A percentile compares a stretch with the other conserved stretches of the same genome.
Evolutionary conservation across 2,329 filamentous ascomycete species (phyloP).

Genomic region (Septoria petroselini): DNA sequence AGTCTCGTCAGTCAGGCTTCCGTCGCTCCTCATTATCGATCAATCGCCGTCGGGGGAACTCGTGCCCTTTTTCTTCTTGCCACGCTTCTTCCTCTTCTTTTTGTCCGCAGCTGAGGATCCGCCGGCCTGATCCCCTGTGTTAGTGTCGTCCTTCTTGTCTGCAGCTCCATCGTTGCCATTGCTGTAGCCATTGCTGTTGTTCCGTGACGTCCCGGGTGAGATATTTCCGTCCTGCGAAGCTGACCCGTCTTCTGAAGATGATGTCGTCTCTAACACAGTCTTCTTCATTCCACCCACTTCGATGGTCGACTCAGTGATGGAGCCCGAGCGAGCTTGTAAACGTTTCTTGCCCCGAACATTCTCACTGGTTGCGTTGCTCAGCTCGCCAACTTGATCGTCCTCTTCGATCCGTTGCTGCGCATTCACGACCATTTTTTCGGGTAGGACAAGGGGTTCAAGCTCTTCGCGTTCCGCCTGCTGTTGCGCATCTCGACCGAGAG

Average conservation of each 20-base stretch:
- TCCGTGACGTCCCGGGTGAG: constrained; percentile 14
- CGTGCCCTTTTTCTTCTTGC: constrained; percentile 26
- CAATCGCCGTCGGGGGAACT: constrained; percentile 11
- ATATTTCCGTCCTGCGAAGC: constrained; percentile 7
- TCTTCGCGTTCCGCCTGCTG: constrained; percentile 2
- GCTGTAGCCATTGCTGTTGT: constrained; percentile 1
- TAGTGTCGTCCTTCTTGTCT: not conserved
- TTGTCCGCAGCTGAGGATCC: constrained; percentile 14
- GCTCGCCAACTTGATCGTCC: constrained; percentile 21
- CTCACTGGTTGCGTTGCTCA: constrained; percentile 15
- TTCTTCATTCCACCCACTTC: constrained; percentile 72
- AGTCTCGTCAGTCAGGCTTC: not conserved
- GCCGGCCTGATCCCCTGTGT: constrained; percentile 15
- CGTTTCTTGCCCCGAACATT: constrained; percentile 30
- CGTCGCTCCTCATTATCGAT: constrained; percentile 4
- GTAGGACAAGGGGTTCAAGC: constrained; percentile 7
- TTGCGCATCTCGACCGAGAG: constrained; percentile 9
- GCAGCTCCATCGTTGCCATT: constrained; percentile 15
- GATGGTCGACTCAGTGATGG: constrained; percentile 75
- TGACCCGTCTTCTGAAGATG: constrained; percentile 15
- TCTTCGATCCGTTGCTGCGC: constrained; percentile 8
- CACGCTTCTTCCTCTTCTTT: constrained; percentile 30
- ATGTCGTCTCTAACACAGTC: constrained; percentile 67
- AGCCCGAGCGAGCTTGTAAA: constrained; percentile 61
- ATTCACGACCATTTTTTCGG: constrained; percentile 17